Evolutionary conservation across 805 yeast species (phyloP), one percentile per base, ranked within the genome.

Genomic region (Limtongozyma cylindracea): DNA sequence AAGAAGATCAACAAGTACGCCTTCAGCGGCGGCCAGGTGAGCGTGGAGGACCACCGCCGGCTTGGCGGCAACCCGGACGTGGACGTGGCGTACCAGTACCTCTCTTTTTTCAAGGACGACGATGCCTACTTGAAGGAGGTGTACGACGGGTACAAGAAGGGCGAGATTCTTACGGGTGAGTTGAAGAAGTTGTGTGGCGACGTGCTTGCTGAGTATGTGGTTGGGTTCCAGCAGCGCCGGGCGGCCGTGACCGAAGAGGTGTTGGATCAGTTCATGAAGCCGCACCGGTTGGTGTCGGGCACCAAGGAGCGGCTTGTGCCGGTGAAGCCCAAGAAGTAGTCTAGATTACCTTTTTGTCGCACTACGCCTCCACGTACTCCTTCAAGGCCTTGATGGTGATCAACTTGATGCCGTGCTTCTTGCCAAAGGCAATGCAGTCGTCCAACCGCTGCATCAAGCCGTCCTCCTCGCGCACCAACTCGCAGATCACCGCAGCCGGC

Each of bases 1-100:
- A 88, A 78, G 59, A 88, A 88, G 47, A 71, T 88, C 45, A 88
- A 88, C 55, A 88, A 82, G 47, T 73, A 78, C 41, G 98, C 95
- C 6, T 88, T 88, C 47, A 71, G 91, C 23, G 98, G 98, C 31
- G 98, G 98, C 30, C 62, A 67, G 42, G 72, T 62, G 19, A 60
- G 91, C 3, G 49, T 73, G 21, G 98, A 88, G 43, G 92, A 78
- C 36, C 98, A 88, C 50, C 67, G 93, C 46, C 54, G 55, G 43
- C 53, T 55, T 24, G 98, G 98, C 25, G 98, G 96, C 38, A 59
- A 88, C 41, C 91, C 93, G 21, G 95, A 84, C 31, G 71, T 82
- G 17, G 98, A 88, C 44, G 93, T 88, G 25, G 77, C 98, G 3
- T 88, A 54, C 52, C 96, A 88, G 49, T 88, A 88, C 43, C 51